phyloP scores from a whole-genome alignment of 805 yeast species.

The Yarrowia hollandica region DNA sequence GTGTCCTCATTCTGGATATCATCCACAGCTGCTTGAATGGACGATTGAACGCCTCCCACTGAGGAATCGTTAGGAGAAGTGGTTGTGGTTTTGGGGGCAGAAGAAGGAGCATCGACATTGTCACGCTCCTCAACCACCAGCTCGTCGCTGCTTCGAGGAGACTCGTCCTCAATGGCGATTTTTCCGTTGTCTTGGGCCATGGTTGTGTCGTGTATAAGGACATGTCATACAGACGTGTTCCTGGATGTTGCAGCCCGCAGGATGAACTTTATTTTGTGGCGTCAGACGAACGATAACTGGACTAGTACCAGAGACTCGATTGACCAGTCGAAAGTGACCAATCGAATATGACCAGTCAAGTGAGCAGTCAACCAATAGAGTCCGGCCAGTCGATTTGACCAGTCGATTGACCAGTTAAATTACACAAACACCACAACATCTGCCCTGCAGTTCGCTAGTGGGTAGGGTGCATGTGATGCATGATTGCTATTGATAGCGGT shows the following conservation, averaged over 20 bases:
- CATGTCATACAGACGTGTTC: neutral
- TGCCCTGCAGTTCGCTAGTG: conserved; percentile 21
- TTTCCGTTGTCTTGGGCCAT: conserved; percentile 2
- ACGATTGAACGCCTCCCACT: neutral
- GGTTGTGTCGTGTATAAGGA: neutral
- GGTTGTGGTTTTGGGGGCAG: neutral
- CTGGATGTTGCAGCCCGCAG: neutral
- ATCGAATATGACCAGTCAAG: no score
- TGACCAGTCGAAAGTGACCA: no score
- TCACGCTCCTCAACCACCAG: conserved; percentile 5
- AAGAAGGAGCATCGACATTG: no score
- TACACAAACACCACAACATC: neutral
- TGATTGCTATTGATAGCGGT: no score
- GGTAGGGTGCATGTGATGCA: neutral
- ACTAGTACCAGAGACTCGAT: neutral
- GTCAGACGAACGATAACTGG: no score
- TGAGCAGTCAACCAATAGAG: no score
- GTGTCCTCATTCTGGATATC: conserved; percentile 23
- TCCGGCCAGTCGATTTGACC: no score
- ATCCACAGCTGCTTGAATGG: conserved; percentile 15
- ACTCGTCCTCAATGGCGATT: conserved; percentile 23
- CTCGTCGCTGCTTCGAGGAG: conserved; percentile 19
- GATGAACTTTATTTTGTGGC: neutral
- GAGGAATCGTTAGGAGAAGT: neutral
- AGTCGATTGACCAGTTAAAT: no score